Evolutionary conservation across 352 stramenopile species (phyloP).

Genomic region (Pythium periplocum): DNA sequence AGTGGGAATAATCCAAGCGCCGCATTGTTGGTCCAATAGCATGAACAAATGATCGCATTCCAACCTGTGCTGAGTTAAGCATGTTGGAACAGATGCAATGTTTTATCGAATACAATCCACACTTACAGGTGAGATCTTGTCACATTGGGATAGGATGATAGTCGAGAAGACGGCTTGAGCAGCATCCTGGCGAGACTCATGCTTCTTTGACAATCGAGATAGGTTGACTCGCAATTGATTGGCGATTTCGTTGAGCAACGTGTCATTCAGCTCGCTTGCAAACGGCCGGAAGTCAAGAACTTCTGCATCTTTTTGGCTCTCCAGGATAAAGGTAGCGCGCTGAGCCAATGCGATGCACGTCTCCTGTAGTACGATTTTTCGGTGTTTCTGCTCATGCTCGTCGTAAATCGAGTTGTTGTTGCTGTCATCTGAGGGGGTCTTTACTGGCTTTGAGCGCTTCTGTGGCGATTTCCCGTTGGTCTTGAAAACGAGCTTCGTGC

Average conservation of each 20-base stretch:
- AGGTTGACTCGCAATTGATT: conserved; percentile 44
- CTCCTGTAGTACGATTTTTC: conserved; percentile 30
- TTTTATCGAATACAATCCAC: no score
- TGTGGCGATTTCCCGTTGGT: neutral
- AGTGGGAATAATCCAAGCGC: conserved; percentile 47
- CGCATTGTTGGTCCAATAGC: conserved; percentile 38
- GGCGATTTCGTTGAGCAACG: conserved; percentile 54
- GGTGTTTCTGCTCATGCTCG: conserved; percentile 26
- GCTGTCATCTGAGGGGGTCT: conserved; percentile 3
- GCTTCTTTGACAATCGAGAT: conserved; percentile 9
- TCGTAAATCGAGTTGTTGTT: conserved; percentile 34
- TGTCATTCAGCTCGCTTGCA: conserved; percentile 40
- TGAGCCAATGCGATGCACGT: conserved; percentile 29
- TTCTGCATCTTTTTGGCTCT: conserved; percentile 39
- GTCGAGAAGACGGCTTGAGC: conserved; percentile 31
- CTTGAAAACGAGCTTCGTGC: no score
- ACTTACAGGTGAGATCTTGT: conserved; percentile 40
- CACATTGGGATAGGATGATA: conserved; percentile 48
- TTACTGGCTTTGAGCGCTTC: conserved; percentile 2
- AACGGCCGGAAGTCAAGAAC: conserved; percentile 49
- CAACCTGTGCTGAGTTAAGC: conserved; percentile 34
- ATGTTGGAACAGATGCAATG: neutral
- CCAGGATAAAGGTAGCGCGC: conserved; percentile 45
- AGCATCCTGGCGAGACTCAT: conserved; percentile 9
- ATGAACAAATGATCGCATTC: conserved; percentile 65